Evolutionary conservation across 2,329 filamentous ascomycete species (phyloP).

Genomic region (Xylogone sp.): DNA sequence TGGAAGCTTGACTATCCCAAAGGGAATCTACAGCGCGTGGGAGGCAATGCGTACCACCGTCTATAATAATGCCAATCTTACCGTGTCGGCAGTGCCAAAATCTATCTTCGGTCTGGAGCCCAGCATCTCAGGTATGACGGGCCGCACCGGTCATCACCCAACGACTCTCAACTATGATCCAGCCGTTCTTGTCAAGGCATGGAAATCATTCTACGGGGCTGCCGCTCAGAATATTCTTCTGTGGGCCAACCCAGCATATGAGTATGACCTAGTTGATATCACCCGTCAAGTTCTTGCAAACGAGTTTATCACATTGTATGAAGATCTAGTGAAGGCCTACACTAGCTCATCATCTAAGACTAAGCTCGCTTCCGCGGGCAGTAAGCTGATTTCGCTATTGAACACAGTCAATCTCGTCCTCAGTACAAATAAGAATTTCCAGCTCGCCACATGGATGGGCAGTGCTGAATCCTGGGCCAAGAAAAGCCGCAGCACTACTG

Average conservation of each 20-base stretch:
- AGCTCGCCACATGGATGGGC: slow-evolving; percentile 36
- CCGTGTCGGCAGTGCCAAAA: slow-evolving; percentile 34
- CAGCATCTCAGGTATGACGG: slow-evolving; percentile 35
- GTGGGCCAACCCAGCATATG: slow-evolving; percentile 38
- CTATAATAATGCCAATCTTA: too few species aligned
- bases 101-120: slow-evolving; percentile 43
- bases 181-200: slow-evolving; percentile 32
- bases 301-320: slow-evolving; percentile 49
- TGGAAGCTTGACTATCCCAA: slow-evolving; percentile 20
- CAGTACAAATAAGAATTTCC: slow-evolving; percentile 37
- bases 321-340: slow-evolving; percentile 37
- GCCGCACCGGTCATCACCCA: slow-evolving; percentile 36
- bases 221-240: slow-evolving; percentile 27
- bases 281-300: slow-evolving; percentile 46
- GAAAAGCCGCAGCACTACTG: slow-evolving; percentile 20
- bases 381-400: slow-evolving; percentile 31
- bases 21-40: slow-evolving; percentile 39
- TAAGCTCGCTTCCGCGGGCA: slow-evolving; percentile 22
- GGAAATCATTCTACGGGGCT: slow-evolving; percentile 35
- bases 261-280: slow-evolving; percentile 45
- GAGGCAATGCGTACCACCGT: slow-evolving; percentile 36
- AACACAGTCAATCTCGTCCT: slow-evolving; percentile 37
- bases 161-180: slow-evolving; percentile 41
- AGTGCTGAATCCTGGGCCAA: slow-evolving; percentile 29
- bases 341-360: slow-evolving; percentile 19